A percentile compares a stretch with the other conserved stretches of the same genome.
phyloP scores from a whole-genome alignment of 2,329 filamentous ascomycete species.

The Hypoxylon sp. region DNA sequence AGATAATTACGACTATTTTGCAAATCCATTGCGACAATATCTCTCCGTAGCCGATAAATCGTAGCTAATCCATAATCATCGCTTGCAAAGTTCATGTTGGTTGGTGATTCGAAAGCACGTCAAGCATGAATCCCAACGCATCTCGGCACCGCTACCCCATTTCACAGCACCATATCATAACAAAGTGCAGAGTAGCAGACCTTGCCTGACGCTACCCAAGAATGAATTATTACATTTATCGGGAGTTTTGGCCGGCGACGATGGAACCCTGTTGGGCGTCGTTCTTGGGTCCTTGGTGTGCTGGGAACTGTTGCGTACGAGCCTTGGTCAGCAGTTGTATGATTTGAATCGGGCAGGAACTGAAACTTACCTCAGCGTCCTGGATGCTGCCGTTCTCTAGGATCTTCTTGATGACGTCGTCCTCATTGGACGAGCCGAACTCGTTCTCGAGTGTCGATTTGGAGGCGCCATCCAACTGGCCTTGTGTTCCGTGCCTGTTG shows the following conservation, averaged over 20 bases:
- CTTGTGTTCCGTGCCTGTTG: conserved; percentile 83
- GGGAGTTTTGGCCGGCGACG: conserved; percentile 51
- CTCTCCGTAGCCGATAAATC: conserved; percentile 7
- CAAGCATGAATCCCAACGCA: background rate
- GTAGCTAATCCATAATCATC: conserved; percentile 18
- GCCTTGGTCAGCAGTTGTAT: conserved; percentile 7
- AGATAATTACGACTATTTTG: conserved; percentile 25
- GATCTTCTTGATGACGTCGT: conserved; percentile 84
- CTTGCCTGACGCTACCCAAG: conserved; percentile 11
- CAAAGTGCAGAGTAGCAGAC: conserved; percentile 1
- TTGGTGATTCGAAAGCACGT: conserved; percentile 8
- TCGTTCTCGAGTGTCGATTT: conserved; percentile 81
- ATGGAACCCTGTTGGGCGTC: conserved; percentile 57
- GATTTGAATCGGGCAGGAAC: background rate
- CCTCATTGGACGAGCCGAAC: conserved; percentile 82
- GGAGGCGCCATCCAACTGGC: conserved; percentile 78
- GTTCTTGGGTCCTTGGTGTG: conserved; percentile 62
- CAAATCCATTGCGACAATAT: conserved; percentile 26
- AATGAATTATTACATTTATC: conserved; percentile 31
- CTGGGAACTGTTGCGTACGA: conserved; percentile 58
- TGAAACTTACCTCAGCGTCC: conserved; percentile 59
- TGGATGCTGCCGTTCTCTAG: conserved; percentile 78
- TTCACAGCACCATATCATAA: background rate
- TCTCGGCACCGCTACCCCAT: background rate
- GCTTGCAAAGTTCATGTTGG: conserved; percentile 13